Evolutionary conservation across 345 rosid genomes (phyloP), one percentile per base, ranked within the genome.

Genomic region (Eucalyptus microcorys): DNA sequence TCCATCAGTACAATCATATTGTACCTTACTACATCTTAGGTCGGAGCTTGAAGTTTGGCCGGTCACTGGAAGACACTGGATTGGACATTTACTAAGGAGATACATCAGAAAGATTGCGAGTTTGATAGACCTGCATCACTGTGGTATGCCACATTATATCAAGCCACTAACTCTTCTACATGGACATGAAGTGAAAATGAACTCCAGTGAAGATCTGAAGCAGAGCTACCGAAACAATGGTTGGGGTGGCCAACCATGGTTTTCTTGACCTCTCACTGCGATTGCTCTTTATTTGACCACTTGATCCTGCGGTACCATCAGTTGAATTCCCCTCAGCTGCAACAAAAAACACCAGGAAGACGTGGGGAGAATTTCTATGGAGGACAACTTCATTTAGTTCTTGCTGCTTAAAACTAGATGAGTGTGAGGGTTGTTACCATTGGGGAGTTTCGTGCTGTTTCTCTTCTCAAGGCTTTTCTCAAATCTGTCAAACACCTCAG

Each of bases 401-500:
- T 19, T 19, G 83, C 27, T 76, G 83, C 83, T 76, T 5, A 76
- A 19, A 76, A 21, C 47, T 76, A 76, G 83, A 71, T 6, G 40
- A n/a, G 27, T 76, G 83, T 21, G 37, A 76, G 83, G 26, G 27
- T 37, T 21, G 47, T 49, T 86, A 86, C 87, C 37, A 53, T n/a
- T 3, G 45, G 87, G 59, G 59, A 37, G 57, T 21, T 22, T 10
- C 24, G 90, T 21, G 32, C 89, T 86, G 55, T 49, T 34, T 13
- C 76, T 87, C n/a, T 57, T 89, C 87, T 90, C 91, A 14, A 91
- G 87, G 85, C 92, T 86, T 88, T 90, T 95, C 90, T 93, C 94
- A 90, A 94, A 94, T 86, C 90, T 94, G 57, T 92, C 93, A 59
- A 95, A 96, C 59, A 93, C 85, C 94, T 93, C 94, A 8, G 99